A percentile compares a stretch with the other conserved stretches of the same genome.
phyloP scores from a whole-genome alignment of 106 monocot genomes.

The Posidonia australis region DNA sequence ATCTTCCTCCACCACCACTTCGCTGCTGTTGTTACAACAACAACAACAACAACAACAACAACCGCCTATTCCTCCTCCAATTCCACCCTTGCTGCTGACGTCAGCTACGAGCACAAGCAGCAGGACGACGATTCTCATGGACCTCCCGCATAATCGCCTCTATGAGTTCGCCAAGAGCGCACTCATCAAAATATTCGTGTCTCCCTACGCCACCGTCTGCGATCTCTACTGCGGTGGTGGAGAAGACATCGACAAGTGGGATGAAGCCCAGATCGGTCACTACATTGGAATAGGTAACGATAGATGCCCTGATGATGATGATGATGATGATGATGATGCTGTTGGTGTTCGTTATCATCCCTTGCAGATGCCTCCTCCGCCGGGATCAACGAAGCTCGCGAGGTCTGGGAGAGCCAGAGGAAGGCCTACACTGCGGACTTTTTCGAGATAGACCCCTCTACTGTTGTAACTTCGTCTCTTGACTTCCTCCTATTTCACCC shows the following conservation, averaged over 20 bases:
- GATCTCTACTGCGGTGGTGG: slow-evolving; percentile 71
- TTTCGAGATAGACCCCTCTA: slow-evolving; percentile 58
- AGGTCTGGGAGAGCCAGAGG: slow-evolving; percentile 60
- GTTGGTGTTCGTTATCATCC: not conserved
- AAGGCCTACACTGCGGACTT: slow-evolving; percentile 81
- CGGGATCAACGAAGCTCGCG: slow-evolving; percentile 43
- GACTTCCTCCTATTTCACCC: not conserved
- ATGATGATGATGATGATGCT: not conserved
- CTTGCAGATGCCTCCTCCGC: slow-evolving; percentile 40
- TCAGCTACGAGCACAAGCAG: no score
- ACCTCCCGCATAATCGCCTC: slow-evolving; percentile 51
- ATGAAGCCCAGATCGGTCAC: slow-evolving; percentile 78
- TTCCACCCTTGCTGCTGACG: no score
- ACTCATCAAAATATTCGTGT: slow-evolving; percentile 80
- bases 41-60: no score
- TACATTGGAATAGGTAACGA: slow-evolving; percentile 65
- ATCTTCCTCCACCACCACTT: no score
- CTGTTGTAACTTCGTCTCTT: slow-evolving; percentile 10
- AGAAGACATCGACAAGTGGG: slow-evolving; percentile 63
- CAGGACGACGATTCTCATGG: not conserved
- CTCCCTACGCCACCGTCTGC: slow-evolving; percentile 73
- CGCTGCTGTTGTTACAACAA: no score
- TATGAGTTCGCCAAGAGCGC: slow-evolving; percentile 85
- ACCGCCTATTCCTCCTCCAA: no score
- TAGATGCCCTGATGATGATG: not conserved